Base-by-base conservation (phyloP, 176 grass and related monocot genomes). In the Avena insularis region DNA sequence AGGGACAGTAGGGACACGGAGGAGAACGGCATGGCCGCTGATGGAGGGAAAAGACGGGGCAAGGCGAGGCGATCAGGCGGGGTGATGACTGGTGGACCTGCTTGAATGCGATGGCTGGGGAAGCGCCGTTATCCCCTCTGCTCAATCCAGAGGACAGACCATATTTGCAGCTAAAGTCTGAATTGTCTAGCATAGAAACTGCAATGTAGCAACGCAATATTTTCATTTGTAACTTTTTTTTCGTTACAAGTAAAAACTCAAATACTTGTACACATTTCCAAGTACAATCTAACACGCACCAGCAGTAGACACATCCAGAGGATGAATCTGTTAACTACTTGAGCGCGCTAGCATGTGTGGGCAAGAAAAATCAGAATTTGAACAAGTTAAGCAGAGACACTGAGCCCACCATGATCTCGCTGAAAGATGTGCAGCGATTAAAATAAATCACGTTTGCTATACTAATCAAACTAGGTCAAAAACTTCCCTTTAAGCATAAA, bases 41-140 rank as follows among this genome's bases (percentile, higher is more conserved):
- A 78, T 58, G 81, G 85, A 67, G 89, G 77, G 81, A 88, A 75
- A 69, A n/a, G 17, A 11, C 35, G 85, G 70, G 69, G 29, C 29
- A 36, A 67, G 6, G 64, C 64, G 7, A 73, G 75, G 35, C 66
- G 73, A 54, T 54, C 73, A 76, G 49, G 36, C 5, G 62, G 5
- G 75, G 33, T 0, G 49, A 36, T 43, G 57, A 48, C 58, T 76
- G 70, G 33, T 68, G 17, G 73, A 74, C 60, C 79, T 3, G 3
- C 60, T 20, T 62, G 82, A 71, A 84, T 45, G 70, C 82, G 82
- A 75, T 48, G 55, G 82, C 31, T 47, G 70, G n/a, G 69, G 69
- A 61, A 9, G 21, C 43, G 69, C 54, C 69, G 55, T 50, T 84
- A 75, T 75, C 82, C 55, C 27, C 16, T 75, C 69, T 1, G 6